Base-by-base conservation (phyloP, 805 yeast genomes). In the Starmerella kuoi region DNA sequence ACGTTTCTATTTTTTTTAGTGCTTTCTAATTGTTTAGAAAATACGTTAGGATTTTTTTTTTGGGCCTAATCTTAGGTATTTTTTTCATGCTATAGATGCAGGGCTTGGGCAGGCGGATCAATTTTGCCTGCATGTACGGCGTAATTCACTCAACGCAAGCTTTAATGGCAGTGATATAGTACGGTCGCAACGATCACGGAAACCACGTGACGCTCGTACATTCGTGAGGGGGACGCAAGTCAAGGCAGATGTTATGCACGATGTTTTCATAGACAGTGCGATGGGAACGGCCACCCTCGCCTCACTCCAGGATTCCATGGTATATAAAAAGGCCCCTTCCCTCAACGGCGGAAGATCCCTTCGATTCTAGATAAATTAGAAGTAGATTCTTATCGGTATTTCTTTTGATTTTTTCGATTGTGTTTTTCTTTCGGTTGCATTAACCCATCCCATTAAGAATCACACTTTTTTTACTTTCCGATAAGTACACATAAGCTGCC, bases 51-150 rank as follows among this genome's bases (percentile, higher is more conserved):
- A n/a, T n/a, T n/a, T n/a, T n/a, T n/a, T n/a, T n/a, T n/a, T n/a
- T n/a, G n/a, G n/a, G n/a, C n/a, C n/a, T n/a, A n/a, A n/a, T n/a
- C n/a, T n/a, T n/a, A n/a, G n/a, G n/a, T n/a, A n/a, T n/a, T n/a
- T n/a, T n/a, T n/a, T n/a, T n/a, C n/a, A n/a, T n/a, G n/a, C n/a
- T n/a, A n/a, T n/a, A n/a, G n/a, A n/a, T n/a, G n/a, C n/a, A 7
- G 37, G 37, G 8, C 20, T n/a, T 9, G 37, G 37, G 37, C 15
- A 4, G 21, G 26, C 21, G 37, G 37, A 33, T 20, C 21, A 33
- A 33, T 18, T n/a, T 33, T 26, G 37, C 37, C 19, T 30, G 37
- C 15, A 33, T 33, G 37, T 33, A 33, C 37, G 37, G 37, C 37
- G 37, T 19, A 33, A 33, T 12, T 15, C 33, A 11, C 28, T 15